Percentiles rank a stretch among this genome's conserved stretches.
Evolutionary conservation across 1,284 basidiomycete species (phyloP).

Genomic region (Stygiomarasmius scandens): DNA sequence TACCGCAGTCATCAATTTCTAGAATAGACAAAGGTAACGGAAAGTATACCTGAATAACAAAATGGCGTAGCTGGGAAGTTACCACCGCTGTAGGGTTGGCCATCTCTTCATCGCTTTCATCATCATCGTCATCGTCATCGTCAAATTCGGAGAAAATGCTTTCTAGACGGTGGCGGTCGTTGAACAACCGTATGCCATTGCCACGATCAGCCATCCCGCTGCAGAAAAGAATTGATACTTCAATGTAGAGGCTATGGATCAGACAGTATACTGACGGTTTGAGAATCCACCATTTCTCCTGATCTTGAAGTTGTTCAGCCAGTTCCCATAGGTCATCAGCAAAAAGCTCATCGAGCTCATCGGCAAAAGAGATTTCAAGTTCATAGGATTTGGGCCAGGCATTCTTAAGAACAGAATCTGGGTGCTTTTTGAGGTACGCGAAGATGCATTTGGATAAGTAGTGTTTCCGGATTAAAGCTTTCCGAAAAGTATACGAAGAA

Average conservation of each 20-base stretch:
- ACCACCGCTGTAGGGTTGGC: conserved; percentile 59
- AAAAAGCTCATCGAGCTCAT: conserved; percentile 95
- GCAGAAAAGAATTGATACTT: conserved; percentile 12
- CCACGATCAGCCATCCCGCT: conserved; percentile 94
- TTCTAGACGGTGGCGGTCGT: conserved; percentile 73
- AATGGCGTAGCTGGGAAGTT: conserved; percentile 91
- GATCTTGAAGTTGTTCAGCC: conserved; percentile 57
- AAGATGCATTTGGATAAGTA: conserved; percentile 82
- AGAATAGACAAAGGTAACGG: conserved; percentile 7
- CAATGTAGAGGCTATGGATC: no score
- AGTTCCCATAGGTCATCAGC: conserved; percentile 94
- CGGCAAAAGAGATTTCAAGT: conserved; percentile 88
- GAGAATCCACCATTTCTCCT: conserved; percentile 83
- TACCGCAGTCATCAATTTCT: conserved; percentile 33
- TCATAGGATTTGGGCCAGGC: conserved; percentile 84
- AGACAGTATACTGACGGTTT: conserved; percentile 66
- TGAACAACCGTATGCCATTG: conserved; percentile 93
- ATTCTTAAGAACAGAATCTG: conserved; percentile 52
- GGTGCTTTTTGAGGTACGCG: conserved; percentile 76
- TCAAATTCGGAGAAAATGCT: conserved; percentile 89
- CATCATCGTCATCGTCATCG: conserved; percentile 38
- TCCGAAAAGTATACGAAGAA: conserved; percentile 89
- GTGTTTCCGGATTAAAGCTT: conserved; percentile 94
- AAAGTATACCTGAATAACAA: conserved; percentile 85
- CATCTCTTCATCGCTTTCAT: conserved; percentile 27